Conservation (phyloP, 306 rosid genomes). For the Cicer arietinum region DNA sequence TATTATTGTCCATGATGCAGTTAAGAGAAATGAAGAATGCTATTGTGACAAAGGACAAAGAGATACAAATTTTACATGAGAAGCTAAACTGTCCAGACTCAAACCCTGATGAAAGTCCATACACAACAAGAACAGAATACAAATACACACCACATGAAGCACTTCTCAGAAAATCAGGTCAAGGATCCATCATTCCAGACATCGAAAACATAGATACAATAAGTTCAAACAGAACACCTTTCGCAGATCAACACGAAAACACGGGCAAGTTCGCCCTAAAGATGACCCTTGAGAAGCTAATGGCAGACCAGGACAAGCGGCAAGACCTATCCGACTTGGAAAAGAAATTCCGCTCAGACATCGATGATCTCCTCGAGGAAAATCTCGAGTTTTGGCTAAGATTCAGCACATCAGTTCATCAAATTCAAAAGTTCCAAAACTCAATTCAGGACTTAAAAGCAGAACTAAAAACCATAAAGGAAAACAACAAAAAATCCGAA, state of each 20-base stretch:
- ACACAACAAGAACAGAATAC: constrained; percentile 52
- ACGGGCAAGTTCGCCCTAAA: background rate
- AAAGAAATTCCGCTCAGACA: constrained; percentile 69
- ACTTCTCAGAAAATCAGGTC: constrained; percentile 37
- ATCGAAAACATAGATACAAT: constrained; percentile 38
- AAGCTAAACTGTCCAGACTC: constrained; percentile 44
- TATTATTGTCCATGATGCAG: constrained; percentile 34
- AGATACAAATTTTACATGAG: constrained; percentile 61
- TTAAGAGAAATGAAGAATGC: constrained; percentile 68
- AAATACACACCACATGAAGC: constrained; percentile 60
- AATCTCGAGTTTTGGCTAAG: constrained; percentile 91
- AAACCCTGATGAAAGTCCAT: constrained; percentile 61
- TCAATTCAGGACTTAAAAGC: constrained; percentile 76
- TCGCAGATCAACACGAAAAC: constrained; percentile 38
- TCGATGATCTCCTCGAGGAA: constrained; percentile 72
- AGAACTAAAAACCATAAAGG: constrained; percentile 55
- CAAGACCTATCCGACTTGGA: constrained; percentile 52
- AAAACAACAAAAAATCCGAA: constrained; percentile 51
- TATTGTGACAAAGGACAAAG: constrained; percentile 61
- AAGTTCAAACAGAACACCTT: constrained; percentile 33
- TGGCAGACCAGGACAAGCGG: constrained; percentile 43
- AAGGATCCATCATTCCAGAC: constrained; percentile 46
- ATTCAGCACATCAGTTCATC: constrained; percentile 83
- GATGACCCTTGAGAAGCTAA: constrained; percentile 36
- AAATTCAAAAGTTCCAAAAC: constrained; percentile 83